These are phyloP conservation scores for Capsicum rhomboideum DNA, from an alignment of 257 asterid species.

Conservation along the genomic window DNA sequence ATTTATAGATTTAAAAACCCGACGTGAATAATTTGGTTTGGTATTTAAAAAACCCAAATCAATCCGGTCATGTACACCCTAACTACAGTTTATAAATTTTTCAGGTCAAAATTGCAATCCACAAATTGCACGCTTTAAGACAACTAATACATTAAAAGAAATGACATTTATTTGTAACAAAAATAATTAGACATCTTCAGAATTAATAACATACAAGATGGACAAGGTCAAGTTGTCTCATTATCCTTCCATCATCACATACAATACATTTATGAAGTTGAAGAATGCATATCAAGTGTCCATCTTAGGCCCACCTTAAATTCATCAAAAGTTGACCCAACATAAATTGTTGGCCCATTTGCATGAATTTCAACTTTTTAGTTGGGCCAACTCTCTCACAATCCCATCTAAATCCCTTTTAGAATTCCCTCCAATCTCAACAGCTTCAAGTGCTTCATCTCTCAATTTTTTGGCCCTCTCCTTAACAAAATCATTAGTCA, in stretches of 20 bases:
- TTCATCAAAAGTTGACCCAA: neutral
- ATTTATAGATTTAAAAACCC: too few species aligned
- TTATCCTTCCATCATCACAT: neutral
- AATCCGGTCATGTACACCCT: too few species aligned
- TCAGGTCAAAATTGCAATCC: neutral
- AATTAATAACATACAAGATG: neutral
- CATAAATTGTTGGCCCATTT: neutral
- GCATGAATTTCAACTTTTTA: neutral
- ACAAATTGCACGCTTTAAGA: neutral
- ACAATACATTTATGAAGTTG: neutral
- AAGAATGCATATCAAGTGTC: neutral
- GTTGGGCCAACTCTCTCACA: constrained; percentile 23
- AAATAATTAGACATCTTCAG: neutral
- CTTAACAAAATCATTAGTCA: constrained; percentile 23
- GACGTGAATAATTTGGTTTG: too few species aligned
- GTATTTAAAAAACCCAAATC: too few species aligned
- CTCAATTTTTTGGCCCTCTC: constrained; percentile 42
- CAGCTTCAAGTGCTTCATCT: constrained; percentile 35
- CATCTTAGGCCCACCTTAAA: neutral
- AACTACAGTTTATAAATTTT: too few species aligned
- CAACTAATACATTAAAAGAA: neutral
- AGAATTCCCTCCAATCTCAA: constrained; percentile 45
- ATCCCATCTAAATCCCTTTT: constrained; percentile 31
- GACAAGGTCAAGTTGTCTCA: neutral
- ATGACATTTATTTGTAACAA: neutral